Base-by-base conservation (phyloP, 192 early-diverging fungal genomes). In the Podila minutissima region DNA sequence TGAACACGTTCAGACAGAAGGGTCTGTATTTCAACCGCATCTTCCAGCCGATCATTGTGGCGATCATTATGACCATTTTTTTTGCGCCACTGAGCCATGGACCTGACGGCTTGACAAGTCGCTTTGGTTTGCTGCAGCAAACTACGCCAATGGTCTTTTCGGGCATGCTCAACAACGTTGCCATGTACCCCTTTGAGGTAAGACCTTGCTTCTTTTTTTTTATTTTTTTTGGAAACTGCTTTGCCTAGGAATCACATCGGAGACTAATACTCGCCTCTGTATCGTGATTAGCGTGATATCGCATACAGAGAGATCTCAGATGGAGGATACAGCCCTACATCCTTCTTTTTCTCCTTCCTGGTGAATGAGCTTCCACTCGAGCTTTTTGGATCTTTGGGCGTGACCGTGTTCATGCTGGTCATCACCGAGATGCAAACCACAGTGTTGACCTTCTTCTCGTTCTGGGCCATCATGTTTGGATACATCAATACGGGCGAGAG, bases 401-500 rank as follows among this genome's bases (percentile, higher is more conserved):
- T 73, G 53, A 73, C 71, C 2, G 61, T 81, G 9, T 81, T 81
- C 48, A 73, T 81, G 77, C 38, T 81, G 19, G 71, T 73, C 20
- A 57, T 81, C 33, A 81, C 71, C 0, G 4, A 59, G 26, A 59
- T 81, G 58, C 37, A 73, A 62, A 81, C 77, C 5, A 81, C 77
- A 5, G 71, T 69, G 12, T 13, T 69, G 66, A 81, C 77, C 8
- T 81, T 81, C 71, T 81, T 81, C 51, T 66, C 66, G 41, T 81
- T 81, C 67, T 81, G 77, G 77, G 28, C 73, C 33, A 69, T 81
- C 32, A 81, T 81, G 77, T 81, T 81, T 81, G 77, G 77, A 24
- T 81, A 73, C 48, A 81, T 81, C 59, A 81, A 81, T 57, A 66
- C 77, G 32, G 77, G 77, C 15, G 77, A 81, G 62, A 81, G 71